Conservation (phyloP, 2,329 filamentous ascomycete species). For the Tolypocladium ophioglossoides region DNA sequence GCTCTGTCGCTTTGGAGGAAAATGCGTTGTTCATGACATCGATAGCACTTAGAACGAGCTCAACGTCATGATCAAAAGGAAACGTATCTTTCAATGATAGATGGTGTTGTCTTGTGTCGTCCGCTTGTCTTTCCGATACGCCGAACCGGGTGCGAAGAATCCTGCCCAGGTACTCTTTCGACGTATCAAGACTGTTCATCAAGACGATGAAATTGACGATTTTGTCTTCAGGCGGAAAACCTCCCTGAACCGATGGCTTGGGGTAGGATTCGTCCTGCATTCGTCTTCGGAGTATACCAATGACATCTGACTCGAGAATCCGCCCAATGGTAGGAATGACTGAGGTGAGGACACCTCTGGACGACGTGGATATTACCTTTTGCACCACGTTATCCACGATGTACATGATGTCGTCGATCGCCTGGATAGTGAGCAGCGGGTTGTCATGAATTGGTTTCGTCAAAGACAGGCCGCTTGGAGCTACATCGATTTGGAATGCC, state of each 20-base stretch:
- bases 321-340: slow-evolving; percentile 70
- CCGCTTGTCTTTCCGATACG: slow-evolving; percentile 25
- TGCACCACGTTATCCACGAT: slow-evolving; percentile 90
- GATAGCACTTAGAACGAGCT: slow-evolving; percentile 57
- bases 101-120: slow-evolving; percentile 25
- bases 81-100: slow-evolving; percentile 53
- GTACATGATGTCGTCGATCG: slow-evolving; percentile 98
- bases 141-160: slow-evolving; percentile 64
- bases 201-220: slow-evolving; percentile 84
- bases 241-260: slow-evolving; percentile 65
- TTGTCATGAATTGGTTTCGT: slow-evolving; percentile 63
- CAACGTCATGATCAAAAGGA: slow-evolving; percentile 67
- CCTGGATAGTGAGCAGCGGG: slow-evolving; percentile 84
- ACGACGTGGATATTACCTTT: slow-evolving; percentile 75
- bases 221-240: slow-evolving; percentile 75
- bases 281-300: slow-evolving; percentile 93
- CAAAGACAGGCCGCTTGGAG: slow-evolving; percentile 64
- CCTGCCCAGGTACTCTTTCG: slow-evolving; percentile 79
- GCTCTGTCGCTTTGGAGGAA: slow-evolving; percentile 64
- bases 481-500: slow-evolving; percentile 91
- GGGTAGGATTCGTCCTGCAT: slow-evolving; percentile 96
- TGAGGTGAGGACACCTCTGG: slow-evolving; percentile 66
- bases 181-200: slow-evolving; percentile 90
- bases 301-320: slow-evolving; percentile 79
- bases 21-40: slow-evolving; percentile 62